Conservation (phyloP, 2,329 filamentous ascomycete species). For the Lasiodiplodia citricola region DNA sequence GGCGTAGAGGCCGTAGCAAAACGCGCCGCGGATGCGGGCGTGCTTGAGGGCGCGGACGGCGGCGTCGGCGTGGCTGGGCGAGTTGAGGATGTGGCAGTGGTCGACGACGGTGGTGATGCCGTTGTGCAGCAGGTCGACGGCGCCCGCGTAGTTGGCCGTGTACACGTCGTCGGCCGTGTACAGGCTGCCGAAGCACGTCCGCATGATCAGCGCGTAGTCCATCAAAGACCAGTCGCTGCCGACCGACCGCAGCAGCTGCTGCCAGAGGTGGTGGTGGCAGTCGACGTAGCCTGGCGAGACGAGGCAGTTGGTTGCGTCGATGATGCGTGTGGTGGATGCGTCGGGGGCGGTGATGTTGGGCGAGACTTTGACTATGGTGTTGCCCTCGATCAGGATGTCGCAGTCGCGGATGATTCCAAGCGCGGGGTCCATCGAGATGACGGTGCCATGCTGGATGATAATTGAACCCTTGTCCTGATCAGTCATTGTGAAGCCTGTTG, state of each 20-base stretch:
- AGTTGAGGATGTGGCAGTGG: conserved; percentile 1
- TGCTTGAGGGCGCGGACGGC: not conserved
- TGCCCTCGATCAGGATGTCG: not conserved
- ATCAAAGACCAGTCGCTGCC: not conserved
- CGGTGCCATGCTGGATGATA: not conserved
- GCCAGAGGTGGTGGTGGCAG: not conserved
- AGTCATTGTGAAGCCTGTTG: not conserved
- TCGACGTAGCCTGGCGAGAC: not conserved
- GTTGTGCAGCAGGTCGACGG: not conserved
- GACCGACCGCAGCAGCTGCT: not conserved
- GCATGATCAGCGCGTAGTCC: not conserved
- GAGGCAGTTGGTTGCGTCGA: not conserved
- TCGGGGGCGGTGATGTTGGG: not conserved
- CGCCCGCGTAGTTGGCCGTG: not conserved
- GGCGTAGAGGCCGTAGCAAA: conserved; percentile 14
- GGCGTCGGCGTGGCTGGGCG: conserved; percentile 6
- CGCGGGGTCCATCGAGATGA: not conserved
- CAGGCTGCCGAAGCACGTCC: not conserved
- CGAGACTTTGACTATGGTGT: not conserved
- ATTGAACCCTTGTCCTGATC: not conserved
- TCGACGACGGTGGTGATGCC: conserved; percentile 5
- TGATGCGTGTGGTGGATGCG: not conserved
- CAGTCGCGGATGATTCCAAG: not conserved
- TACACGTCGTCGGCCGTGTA: not conserved
- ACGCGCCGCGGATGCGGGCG: conserved; percentile 5